Percentiles rank a stretch among this genome's conserved stretches.
These are phyloP conservation scores for Fusarium newnesense DNA, from an alignment of 2,329 filamentous ascomycete genomes.

Conservation along the genomic window DNA sequence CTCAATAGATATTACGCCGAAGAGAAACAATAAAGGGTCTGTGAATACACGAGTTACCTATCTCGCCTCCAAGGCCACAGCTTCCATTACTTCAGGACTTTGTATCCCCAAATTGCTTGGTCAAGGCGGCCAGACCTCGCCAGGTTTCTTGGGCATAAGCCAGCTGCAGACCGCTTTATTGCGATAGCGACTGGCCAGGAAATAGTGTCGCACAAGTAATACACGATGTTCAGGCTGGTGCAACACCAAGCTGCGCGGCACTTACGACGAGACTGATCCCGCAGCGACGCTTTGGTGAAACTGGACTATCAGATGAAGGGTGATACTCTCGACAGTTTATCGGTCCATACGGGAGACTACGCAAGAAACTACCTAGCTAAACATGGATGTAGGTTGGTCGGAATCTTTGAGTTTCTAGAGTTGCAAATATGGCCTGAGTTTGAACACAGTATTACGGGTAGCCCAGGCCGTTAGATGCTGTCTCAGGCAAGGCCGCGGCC, in stretches of 20 bases:
- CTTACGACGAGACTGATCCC: slow-evolving; percentile 14
- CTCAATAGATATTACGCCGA: neutral
- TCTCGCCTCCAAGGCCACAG: neutral
- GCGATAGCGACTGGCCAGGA: slow-evolving; percentile 5
- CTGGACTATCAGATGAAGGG: neutral
- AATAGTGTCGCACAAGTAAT: slow-evolving; percentile 20
- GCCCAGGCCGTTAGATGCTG: neutral
- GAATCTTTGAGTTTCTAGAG: neutral
- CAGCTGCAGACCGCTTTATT: slow-evolving; percentile 3
- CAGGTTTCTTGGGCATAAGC: neutral
- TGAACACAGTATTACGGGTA: neutral
- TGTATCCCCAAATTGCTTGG: neutral
- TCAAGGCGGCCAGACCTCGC: neutral
- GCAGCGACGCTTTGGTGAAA: slow-evolving; percentile 11
- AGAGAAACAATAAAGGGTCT: neutral
- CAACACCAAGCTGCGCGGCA: slow-evolving; percentile 22
- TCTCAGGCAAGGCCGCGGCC: slow-evolving; percentile 21
- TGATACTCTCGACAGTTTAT: neutral
- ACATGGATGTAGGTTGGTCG: neutral
- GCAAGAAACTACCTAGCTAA: neutral
- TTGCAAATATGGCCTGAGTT: neutral
- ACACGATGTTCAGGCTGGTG: slow-evolving; percentile 13
- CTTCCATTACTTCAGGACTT: neutral
- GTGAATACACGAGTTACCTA: neutral
- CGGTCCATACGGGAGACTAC: neutral